Base-by-base conservation (phyloP, 352 stramenopile species). In the Thalassiosira livingstoniorum region DNA sequence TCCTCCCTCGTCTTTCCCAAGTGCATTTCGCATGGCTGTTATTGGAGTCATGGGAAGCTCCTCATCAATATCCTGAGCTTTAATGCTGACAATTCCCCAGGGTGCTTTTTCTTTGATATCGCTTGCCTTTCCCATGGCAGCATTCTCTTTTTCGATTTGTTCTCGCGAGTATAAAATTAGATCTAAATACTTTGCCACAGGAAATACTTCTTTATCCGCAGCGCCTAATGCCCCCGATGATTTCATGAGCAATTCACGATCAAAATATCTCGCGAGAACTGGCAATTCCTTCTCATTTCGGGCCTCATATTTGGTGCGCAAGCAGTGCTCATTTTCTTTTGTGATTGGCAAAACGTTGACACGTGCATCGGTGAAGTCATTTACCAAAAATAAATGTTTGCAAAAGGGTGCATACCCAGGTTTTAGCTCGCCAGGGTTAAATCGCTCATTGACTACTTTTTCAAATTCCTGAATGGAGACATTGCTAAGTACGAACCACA, bases 1-100 rank as follows among this genome's bases (percentile, higher is more conserved):
- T 35, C 92, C 92, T 23, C 90, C 97, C 79, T 99, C 90, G 34
- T 98, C 96, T 85, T 98, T 97, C 42, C 97, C 97, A n/a, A 99
- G 87, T 54, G 97, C 96, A 92, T 99, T 99, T 45, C 97, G 91
- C 96, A 99, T 98, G 82, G 98, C 95, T 13, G 97, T 99, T 86
- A 99, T 99, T 4, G 97, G 97, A 75, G 97, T 97, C 97, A 99
- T 99, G 32, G 97, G 97, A 35, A 99, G 90, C 83, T 99, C 97
- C 71, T 96, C 82, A 77, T 97, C 92, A 7, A 98, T 95, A 83
- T 98, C 95, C 88, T 99, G 97, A 37, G 97, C 95, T 89, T 99
- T 99, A 77, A 99, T 97, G 39, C 95, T 98, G 51, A 99, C 94
- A 85, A 99, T 98, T 25, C 89, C 89, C 92, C 92, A 95, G 0